A percentile compares a stretch with the other conserved stretches of the same genome.
Conservation (phyloP, 108 stramenopile species). For the Conticribra guillardii region DNA sequence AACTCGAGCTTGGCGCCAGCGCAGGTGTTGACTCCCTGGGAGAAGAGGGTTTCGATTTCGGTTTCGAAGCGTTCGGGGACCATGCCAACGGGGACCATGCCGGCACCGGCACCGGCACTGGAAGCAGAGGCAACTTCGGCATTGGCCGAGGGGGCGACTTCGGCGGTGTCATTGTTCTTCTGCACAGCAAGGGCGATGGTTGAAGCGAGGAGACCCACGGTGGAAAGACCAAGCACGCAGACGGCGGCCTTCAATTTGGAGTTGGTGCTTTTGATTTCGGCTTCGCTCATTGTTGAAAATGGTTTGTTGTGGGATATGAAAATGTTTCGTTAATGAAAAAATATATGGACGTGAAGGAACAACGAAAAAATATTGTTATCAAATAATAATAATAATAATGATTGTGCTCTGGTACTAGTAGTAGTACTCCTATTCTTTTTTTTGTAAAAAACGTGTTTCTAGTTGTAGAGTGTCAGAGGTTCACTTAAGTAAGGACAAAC, state of each 20-base stretch:
- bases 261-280: neutral
- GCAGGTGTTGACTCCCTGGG: neutral
- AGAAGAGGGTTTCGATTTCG: neutral
- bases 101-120: neutral
- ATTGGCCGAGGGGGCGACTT: neutral
- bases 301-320: no score
- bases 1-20: neutral
- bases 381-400: no score
- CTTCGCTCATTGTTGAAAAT: no score
- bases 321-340: no score
- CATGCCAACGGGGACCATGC: neutral
- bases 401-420: no score
- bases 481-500: no score
- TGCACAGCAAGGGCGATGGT: conserved; percentile 3
- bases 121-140: neutral
- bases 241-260: conserved; percentile 1
- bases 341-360: no score
- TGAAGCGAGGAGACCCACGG: neutral
- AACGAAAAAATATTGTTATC: no score
- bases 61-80: neutral
- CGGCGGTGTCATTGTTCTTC: neutral
- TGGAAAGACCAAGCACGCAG: conserved; percentile 1
- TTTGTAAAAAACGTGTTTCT: no score
- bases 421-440: no score
- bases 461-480: no score